Evolutionary conservation across 2,329 filamentous ascomycete species (phyloP), one percentile per base, ranked within the genome.

Genomic region (Fusarium temperatum): DNA sequence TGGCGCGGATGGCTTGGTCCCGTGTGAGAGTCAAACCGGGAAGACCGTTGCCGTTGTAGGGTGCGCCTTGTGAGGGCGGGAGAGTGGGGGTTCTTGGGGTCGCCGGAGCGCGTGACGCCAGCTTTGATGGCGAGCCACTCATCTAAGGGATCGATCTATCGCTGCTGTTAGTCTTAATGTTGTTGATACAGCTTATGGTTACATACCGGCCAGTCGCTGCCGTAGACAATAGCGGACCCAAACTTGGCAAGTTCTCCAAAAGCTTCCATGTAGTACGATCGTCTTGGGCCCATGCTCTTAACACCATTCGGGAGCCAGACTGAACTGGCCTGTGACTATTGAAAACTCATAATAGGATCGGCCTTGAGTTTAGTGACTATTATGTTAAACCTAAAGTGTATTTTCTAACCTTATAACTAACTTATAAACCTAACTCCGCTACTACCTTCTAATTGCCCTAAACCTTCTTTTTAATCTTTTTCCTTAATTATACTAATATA

Each of bases 191-290:
- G 3, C 18, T 6, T 20, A 8, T 17, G 13, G 18, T 6, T 14
- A 57, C 74, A 68, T 62, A 74, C 74, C 7, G 74, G 75, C 66
- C 74, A 77, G 36, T 76, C 72, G 30, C 73, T 77, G 1, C 73
- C 75, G 14, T 75, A 71, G 0, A 77, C 20, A 41, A 66, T 26
- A 45, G 20, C 41, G 28, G 56, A 56, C 4, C 69, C 69, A 44
- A 45, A 51, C 17, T 66, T 60, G 22, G 62, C 72, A 42, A 74
- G 65, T 5, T 72, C 54, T 12, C 63, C 70, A 47, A 63, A 75
- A 5, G 75, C 68, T 35, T 76, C 59, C 8, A 88, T 51, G 26
- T 77, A 68, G 10, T 71, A 58, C 15, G 64, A n/a, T 5, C 74
- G 71, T 2, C 68, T 58, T 9, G 57, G 42, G 8, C 68, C 75